phyloP scores from a whole-genome alignment of 2,329 filamentous ascomycete genomes.

The Hymenoscyphus scutula region DNA sequence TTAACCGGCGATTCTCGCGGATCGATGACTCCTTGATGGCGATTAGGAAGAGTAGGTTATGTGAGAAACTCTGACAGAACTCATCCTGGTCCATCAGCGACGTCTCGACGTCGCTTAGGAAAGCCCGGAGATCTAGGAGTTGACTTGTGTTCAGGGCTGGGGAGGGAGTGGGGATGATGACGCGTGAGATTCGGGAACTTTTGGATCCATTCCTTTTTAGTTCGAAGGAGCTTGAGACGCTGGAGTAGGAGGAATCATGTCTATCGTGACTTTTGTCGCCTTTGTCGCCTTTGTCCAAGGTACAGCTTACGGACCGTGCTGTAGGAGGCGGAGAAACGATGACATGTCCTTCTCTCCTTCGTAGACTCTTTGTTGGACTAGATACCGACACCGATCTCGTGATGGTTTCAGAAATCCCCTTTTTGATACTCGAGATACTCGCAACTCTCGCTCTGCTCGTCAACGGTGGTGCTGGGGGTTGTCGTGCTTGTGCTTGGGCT shows the following conservation, averaged over 20 bases:
- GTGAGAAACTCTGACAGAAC: background rate
- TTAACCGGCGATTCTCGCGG: background rate
- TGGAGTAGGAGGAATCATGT: conserved; percentile 10
- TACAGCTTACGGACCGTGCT: background rate
- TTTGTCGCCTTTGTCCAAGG: background rate
- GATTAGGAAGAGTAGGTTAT: conserved; percentile 11
- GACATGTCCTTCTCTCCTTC: conserved; percentile 2
- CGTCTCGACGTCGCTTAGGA: background rate
- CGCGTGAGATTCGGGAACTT: background rate
- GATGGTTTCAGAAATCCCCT: background rate
- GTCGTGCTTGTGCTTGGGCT: background rate
- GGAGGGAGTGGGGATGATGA: background rate
- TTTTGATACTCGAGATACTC: background rate
- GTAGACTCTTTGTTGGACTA: background rate
- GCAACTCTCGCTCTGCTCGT: background rate
- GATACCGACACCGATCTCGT: background rate
- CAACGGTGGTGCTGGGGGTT: background rate
- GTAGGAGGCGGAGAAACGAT: conserved; percentile 1
- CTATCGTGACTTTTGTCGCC: conserved; percentile 8
- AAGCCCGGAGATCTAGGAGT: background rate
- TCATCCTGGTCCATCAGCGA: background rate
- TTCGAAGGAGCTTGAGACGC: conserved; percentile 8
- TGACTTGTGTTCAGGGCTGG: background rate
- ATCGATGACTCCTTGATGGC: conserved; percentile 13
- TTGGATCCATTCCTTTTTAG: background rate